These are phyloP conservation scores for Colletotrichum tropicicola DNA, from an alignment of 2,329 filamentous ascomycete genomes.

Conservation along the genomic window DNA sequence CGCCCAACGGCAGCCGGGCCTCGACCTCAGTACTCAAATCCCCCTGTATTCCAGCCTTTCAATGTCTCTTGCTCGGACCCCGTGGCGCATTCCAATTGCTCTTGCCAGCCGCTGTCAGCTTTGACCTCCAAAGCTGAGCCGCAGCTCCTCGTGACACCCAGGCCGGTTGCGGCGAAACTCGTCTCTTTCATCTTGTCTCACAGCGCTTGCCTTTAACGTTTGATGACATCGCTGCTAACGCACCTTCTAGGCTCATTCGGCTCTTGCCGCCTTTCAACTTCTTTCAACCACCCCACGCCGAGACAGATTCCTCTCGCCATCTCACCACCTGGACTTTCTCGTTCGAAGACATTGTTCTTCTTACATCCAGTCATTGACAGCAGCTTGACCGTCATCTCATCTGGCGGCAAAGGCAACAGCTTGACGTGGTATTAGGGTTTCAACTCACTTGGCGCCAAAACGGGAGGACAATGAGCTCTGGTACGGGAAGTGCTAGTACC, in stretches of 20 bases:
- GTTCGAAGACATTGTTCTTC: constrained; percentile 8
- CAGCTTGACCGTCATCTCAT: not conserved
- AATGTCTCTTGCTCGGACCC: constrained; percentile 21
- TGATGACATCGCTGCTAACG: constrained; percentile 27
- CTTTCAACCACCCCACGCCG: constrained; percentile 2
- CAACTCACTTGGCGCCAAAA: not conserved
- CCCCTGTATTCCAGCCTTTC: constrained; percentile 21
- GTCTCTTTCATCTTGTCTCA: constrained; percentile 29
- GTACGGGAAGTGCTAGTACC: constrained; percentile 38
- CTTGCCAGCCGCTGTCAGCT: constrained; percentile 21
- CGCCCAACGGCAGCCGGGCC: not conserved
- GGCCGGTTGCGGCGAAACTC: constrained; percentile 28
- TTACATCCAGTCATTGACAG: not conserved
- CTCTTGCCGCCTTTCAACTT: constrained; percentile 37
- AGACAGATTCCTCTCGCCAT: not conserved
- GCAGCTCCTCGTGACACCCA: constrained; percentile 25
- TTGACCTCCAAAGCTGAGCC: constrained; percentile 23
- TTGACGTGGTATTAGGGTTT: not conserved
- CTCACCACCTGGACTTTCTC: not conserved
- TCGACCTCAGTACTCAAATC: constrained; percentile 31
- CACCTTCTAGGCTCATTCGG: constrained; percentile 21
- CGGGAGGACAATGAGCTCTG: constrained; percentile 57
- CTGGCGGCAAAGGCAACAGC: not conserved
- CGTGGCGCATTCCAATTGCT: constrained; percentile 16
- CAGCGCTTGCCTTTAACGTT: constrained; percentile 29